Conservation (phyloP, 2,329 filamentous ascomycete species). For the Cladobotryum mycophilum region DNA sequence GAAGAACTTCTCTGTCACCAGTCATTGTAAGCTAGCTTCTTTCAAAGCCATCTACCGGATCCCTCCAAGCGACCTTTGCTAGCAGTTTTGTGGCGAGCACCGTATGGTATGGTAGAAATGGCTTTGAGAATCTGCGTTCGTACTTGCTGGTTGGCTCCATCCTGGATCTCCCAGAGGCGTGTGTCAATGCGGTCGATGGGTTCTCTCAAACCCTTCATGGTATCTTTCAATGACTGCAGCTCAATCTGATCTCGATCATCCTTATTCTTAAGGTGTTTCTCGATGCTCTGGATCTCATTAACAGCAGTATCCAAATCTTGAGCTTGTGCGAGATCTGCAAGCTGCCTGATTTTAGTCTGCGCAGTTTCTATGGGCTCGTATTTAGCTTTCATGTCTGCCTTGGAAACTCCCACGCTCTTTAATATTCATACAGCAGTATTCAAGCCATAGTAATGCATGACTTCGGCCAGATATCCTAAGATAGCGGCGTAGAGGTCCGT, state of each 20-base stretch:
- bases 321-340: neutral
- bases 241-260: neutral
- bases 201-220: neutral
- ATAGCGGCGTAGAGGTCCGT: slow-evolving; percentile 4
- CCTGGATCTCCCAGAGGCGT: neutral
- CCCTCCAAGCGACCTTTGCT: slow-evolving; percentile 4
- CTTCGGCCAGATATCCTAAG: neutral
- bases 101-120: slow-evolving; percentile 3
- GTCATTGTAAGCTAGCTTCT: neutral
- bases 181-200: slow-evolving; percentile 2
- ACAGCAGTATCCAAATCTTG: slow-evolving; percentile 1
- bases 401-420: slow-evolving; percentile 2
- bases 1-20: neutral
- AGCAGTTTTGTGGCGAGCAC: slow-evolving; percentile 1
- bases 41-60: slow-evolving; percentile 3
- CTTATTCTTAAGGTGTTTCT: neutral
- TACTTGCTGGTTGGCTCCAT: slow-evolving; percentile 1
- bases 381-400: neutral
- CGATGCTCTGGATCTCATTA: neutral
- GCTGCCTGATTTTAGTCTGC: neutral
- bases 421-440: neutral
- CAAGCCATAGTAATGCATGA: neutral
- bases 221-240: neutral
- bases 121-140: slow-evolving; percentile 1
- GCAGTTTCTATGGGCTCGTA: slow-evolving; percentile 1